These are phyloP conservation scores for Xerocomus cyaneibrunnescens DNA, from an alignment of 1,284 basidiomycete genomes.

Conservation along the genomic window DNA sequence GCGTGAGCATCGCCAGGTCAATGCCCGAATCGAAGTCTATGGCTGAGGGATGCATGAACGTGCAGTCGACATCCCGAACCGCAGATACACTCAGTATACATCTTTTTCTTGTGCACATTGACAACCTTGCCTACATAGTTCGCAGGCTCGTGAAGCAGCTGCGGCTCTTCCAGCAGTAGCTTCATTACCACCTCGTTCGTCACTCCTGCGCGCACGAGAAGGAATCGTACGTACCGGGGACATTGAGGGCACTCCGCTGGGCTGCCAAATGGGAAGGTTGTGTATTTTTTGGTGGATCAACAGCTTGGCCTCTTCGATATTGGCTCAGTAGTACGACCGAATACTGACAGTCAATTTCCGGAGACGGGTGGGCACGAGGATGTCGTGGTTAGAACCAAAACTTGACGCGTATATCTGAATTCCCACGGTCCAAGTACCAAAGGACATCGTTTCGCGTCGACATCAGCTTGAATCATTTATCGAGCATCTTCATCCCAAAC, in stretches of 20 bases:
- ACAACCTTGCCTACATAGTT: slow-evolving; percentile 98
- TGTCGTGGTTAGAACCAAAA: slow-evolving; percentile 25
- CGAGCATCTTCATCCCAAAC: too few relatives aligned
- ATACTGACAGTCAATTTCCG: slow-evolving; percentile 59
- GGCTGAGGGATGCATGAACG: slow-evolving; percentile 49
- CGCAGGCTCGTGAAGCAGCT: slow-evolving; percentile 94
- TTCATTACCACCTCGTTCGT: slow-evolving; percentile 53
- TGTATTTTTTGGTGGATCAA: slow-evolving; percentile 96
- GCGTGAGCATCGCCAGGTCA: slow-evolving; percentile 77
- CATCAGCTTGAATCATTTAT: too few relatives aligned
- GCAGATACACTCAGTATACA: too few relatives aligned
- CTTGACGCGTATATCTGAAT: background rate
- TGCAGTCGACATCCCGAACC: too few relatives aligned
- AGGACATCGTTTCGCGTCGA: too few relatives aligned
- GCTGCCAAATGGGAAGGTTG: slow-evolving; percentile 93
- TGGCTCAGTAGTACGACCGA: slow-evolving; percentile 92
- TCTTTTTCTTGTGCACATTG: slow-evolving; percentile 99
- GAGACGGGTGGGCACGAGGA: slow-evolving; percentile 52
- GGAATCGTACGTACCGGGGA: slow-evolving; percentile 63
- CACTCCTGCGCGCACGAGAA: background rate
- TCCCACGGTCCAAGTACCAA: slow-evolving; percentile 21
- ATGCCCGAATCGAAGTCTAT: slow-evolving; percentile 94
- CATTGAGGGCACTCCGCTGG: slow-evolving; percentile 95
- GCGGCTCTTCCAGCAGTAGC: slow-evolving; percentile 89
- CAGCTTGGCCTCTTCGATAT: slow-evolving; percentile 92